A percentile compares a stretch with the other conserved stretches of the same genome.
These are phyloP conservation scores for Diaporthe ampelina DNA, from an alignment of 2,329 filamentous ascomycete species.

Conservation along the genomic window DNA sequence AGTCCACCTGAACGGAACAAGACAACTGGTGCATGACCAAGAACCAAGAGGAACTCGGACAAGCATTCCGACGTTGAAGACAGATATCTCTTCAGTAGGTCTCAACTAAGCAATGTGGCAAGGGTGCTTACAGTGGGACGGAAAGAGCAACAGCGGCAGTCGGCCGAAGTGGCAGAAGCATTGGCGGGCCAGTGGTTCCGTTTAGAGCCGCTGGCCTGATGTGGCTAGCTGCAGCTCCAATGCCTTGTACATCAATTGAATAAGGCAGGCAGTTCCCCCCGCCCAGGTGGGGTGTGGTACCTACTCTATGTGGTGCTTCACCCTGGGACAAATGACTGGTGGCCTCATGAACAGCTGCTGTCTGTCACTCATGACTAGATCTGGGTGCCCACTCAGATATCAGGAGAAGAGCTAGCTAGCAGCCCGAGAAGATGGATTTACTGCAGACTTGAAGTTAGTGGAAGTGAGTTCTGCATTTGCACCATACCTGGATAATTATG, in stretches of 20 bases:
- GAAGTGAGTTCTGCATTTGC: neutral
- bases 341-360: constrained; percentile 22
- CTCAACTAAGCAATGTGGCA: neutral
- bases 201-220: constrained; percentile 26
- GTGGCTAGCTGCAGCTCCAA: constrained; percentile 23
- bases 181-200: constrained; percentile 32
- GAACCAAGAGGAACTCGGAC: neutral
- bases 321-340: neutral
- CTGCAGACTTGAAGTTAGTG: neutral
- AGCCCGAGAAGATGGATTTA: neutral
- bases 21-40: neutral
- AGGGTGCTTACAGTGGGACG: neutral
- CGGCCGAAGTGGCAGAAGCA: constrained; percentile 16
- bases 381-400: neutral
- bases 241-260: neutral
- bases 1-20: neutral
- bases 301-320: constrained; percentile 15
- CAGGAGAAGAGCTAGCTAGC: neutral
- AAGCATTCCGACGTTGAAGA: constrained; percentile 25
- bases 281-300: neutral
- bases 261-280: neutral
- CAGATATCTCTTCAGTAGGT: constrained; percentile 17
- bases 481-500: no score
- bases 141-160: constrained; percentile 15
- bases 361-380: neutral